Evolutionary conservation across 495 filamentous ascomycete genomes (phyloP), one percentile per base, ranked within the genome.

Genomic region (Penicillium longicatenatum): DNA sequence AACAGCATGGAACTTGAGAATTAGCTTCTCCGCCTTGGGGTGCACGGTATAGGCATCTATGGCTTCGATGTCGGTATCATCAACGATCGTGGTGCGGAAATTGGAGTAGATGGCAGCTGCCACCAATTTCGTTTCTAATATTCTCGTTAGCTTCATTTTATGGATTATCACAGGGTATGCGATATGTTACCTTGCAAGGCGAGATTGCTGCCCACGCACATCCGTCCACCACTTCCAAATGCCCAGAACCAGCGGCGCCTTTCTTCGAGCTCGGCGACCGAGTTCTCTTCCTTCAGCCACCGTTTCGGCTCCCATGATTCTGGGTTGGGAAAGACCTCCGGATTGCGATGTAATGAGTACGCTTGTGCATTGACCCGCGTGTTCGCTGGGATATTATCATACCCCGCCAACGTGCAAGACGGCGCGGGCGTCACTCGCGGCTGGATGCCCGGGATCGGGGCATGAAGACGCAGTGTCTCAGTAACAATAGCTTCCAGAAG

Each of bases 191-290:
- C 86, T 69, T 89, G 85, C 74, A 92, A 79, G 14, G 90, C 90
- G 50, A 95, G 84, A 72, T 93, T 88, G 43, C 84, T 89, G 5
- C 91, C 91, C 10, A 94, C 79, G 61, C 91, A 95, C 91, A 93
- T 94, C 54, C 90, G 73, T 0, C 90, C 89, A 1, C 91, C 91
- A 52, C 86, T 90, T 3, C 88, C 85, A 74, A 95, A 95, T 0
- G 89, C 89, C 90, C 90, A 95, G 68, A 93, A 93, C 78, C 86
- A 88, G 29, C 88, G 74, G 45, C 80, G 74, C 66, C 83, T 79
- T 63, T 89, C 85, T 55, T 75, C 78, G 46, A 78, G 70, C 12
- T 80, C 64, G 58, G 63, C 56, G 55, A 58, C 19, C 52, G 66
- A 57, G 52, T 68, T 72, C 50, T 65, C 49, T 9, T 65, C 53